Evolutionary conservation across 23 red algal species (phyloP).

Genomic region (Porphyridium purpureum): DNA sequence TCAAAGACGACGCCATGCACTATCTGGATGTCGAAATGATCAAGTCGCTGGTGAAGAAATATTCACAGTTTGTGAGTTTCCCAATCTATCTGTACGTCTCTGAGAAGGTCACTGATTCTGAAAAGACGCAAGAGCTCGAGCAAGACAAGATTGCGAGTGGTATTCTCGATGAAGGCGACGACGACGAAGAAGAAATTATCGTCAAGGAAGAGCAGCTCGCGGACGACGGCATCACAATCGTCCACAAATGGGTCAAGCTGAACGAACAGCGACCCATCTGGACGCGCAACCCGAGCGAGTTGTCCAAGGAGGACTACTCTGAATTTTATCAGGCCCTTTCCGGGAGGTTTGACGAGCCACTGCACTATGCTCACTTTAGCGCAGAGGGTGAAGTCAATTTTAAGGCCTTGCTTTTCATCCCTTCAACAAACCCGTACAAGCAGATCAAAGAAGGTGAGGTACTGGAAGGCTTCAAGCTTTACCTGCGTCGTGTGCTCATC

Average conservation of each 20-base stretch:
- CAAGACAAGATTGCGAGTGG: conserved; percentile 1
- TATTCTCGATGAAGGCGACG: not conserved
- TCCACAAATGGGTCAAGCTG: conserved; percentile 33
- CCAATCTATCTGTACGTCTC: conserved; percentile 67
- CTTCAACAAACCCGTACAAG: conserved; percentile 41
- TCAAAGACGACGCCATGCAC: conserved; percentile 61
- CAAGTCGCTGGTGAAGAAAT: conserved; percentile 66
- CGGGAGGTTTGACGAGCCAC: conserved; percentile 21
- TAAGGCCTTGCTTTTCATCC: conserved; percentile 65
- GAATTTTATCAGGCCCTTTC: conserved; percentile 43
- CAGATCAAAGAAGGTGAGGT: conserved; percentile 34
- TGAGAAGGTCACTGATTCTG: conserved; percentile 14
- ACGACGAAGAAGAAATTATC: not conserved
- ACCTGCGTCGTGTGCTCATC: conserved; percentile 68
- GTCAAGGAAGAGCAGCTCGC: not conserved
- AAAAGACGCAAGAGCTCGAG: conserved; percentile 13
- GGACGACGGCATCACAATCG: conserved; percentile 49
- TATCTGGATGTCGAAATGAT: conserved; percentile 44
- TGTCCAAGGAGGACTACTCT: conserved; percentile 64
- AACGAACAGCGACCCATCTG: conserved; percentile 81
- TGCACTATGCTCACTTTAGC: conserved; percentile 61
- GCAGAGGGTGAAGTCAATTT: conserved; percentile 93
- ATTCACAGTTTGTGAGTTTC: conserved; percentile 80
- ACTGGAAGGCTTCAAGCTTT: conserved; percentile 61
- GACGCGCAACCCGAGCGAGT: conserved; percentile 45